These are phyloP conservation scores for Termitomyces titanicus DNA, from an alignment of 768 basidiomycete species.

Conservation along the genomic window DNA sequence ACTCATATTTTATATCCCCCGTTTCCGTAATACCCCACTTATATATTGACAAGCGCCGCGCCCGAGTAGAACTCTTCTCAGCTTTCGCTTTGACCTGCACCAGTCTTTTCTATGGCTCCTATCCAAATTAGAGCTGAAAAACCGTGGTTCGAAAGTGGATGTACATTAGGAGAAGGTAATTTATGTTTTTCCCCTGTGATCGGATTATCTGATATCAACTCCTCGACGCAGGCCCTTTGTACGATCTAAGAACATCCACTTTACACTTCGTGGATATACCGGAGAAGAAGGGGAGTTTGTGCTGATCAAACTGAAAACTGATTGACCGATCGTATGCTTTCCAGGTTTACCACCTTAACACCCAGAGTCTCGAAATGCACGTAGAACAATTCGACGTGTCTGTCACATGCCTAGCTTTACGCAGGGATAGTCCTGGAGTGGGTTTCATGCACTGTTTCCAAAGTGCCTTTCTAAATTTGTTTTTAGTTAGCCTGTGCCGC, in stretches of 20 bases:
- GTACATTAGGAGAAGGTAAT: constrained; percentile 61
- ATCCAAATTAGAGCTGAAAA: constrained; percentile 34
- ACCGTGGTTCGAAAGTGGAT: constrained; percentile 50
- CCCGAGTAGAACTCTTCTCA: neutral
- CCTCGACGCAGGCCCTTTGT: constrained; percentile 51
- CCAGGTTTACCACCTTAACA: constrained; percentile 54
- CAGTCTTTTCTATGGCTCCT: constrained; percentile 12
- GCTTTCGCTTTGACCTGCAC: neutral
- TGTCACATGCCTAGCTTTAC: constrained; percentile 55
- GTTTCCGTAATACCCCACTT: neutral
- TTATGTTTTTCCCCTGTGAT: neutral
- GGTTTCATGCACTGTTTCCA: neutral
- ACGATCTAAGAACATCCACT: constrained; percentile 47
- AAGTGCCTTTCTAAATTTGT: neutral
- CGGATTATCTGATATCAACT: constrained; percentile 13
- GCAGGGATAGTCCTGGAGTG: constrained; percentile 44
- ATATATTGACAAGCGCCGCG: constrained; percentile 4
- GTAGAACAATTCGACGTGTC: constrained; percentile 51
- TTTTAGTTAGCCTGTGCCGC: constrained; percentile 57
- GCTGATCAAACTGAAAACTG: neutral
- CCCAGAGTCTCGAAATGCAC: constrained; percentile 31
- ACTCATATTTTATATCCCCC: neutral
- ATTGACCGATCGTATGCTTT: neutral
- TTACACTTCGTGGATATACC: constrained; percentile 71
- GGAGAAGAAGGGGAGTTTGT: constrained; percentile 46